These are phyloP conservation scores for Colletotrichum sp. DNA, from an alignment of 2,329 filamentous ascomycete genomes.

Conservation along the genomic window DNA sequence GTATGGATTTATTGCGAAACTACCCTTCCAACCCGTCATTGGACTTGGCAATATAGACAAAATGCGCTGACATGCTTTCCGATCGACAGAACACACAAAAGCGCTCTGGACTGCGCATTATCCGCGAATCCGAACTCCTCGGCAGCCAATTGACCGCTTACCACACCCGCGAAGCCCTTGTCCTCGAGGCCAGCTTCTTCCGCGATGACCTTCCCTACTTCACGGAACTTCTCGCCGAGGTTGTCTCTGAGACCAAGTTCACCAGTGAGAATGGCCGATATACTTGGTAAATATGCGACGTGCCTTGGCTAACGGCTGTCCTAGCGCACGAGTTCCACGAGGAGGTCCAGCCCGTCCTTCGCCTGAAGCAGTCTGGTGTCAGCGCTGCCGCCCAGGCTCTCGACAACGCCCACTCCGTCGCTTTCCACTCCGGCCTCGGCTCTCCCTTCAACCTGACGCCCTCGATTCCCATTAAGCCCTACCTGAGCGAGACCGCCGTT, in stretches of 20 bases:
- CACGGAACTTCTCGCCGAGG: conserved; percentile 91
- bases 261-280: conserved; percentile 59
- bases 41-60: neutral
- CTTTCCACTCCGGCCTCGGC: conserved; percentile 94
- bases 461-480: conserved; percentile 75
- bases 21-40: neutral
- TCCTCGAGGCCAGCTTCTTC: conserved; percentile 94
- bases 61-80: conserved; percentile 8
- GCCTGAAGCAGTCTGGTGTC: conserved; percentile 73
- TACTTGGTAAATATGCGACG: neutral
- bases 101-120: conserved; percentile 90
- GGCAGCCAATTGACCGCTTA: conserved; percentile 87
- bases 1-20: conserved; percentile 49
- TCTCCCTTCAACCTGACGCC: conserved; percentile 75
- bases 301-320: conserved; percentile 15
- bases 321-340: conserved; percentile 90
- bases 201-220: conserved; percentile 97
- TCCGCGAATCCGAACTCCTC: conserved; percentile 92
- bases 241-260: conserved; percentile 87
- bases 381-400: conserved; percentile 75
- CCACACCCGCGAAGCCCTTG: conserved; percentile 91
- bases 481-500: conserved; percentile 78
- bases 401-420: conserved; percentile 84
- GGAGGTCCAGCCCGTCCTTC: conserved; percentile 79
- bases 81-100: conserved; percentile 76